These are phyloP conservation scores for Aureobasidium sp. DNA, from an alignment of 2,329 filamentous ascomycete species.

Conservation along the genomic window DNA sequence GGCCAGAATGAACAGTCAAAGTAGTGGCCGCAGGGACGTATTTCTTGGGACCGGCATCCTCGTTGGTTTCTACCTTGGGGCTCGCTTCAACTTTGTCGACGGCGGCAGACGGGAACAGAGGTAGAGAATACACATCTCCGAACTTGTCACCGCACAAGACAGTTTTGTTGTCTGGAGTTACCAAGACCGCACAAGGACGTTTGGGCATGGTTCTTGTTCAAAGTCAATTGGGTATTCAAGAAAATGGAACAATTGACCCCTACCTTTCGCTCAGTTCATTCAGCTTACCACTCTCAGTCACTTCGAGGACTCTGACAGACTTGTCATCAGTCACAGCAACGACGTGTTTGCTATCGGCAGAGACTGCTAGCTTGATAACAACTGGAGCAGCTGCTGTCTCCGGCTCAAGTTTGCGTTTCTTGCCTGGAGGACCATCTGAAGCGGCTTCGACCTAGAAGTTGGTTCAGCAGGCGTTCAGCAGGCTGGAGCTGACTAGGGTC, in stretches of 20 bases:
- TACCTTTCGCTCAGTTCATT: conserved; percentile 65
- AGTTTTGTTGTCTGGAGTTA: conserved; percentile 60
- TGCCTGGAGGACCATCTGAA: conserved; percentile 28
- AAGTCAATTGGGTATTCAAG: neutral
- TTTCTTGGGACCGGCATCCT: conserved; percentile 22
- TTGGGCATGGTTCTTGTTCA: conserved; percentile 69
- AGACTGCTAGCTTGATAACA: conserved; percentile 59
- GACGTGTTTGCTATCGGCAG: conserved; percentile 57
- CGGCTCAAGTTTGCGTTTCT: conserved; percentile 32
- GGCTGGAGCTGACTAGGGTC: neutral
- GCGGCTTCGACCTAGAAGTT: neutral
- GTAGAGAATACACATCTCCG: conserved; percentile 86
- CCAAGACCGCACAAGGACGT: conserved; percentile 65
- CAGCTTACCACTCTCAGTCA: conserved; percentile 53
- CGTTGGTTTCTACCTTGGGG: conserved; percentile 18
- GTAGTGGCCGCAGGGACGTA: conserved; percentile 46
- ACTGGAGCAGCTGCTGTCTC: conserved; percentile 31
- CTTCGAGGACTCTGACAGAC: conserved; percentile 69
- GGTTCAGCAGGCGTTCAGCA: neutral
- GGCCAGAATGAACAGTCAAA: conserved; percentile 52
- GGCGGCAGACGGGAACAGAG: conserved; percentile 46
- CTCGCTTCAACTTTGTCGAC: conserved; percentile 21
- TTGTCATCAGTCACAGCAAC: conserved; percentile 87
- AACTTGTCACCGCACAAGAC: conserved; percentile 91
- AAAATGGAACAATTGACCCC: neutral